Base-by-base conservation (phyloP, 495 filamentous ascomycete genomes). In the Trichoderma orchidacearum region DNA sequence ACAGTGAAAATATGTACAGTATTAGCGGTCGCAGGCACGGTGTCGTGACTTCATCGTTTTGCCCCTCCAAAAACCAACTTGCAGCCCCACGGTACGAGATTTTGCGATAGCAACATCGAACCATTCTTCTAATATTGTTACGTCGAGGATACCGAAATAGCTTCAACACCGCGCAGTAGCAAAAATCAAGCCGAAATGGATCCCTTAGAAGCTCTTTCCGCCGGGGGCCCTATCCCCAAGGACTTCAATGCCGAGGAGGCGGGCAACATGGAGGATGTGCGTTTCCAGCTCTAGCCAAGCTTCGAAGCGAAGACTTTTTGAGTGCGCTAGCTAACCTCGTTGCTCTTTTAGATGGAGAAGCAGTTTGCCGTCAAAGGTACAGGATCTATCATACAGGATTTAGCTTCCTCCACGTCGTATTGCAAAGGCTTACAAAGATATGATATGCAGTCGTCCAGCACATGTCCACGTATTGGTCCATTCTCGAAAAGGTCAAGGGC, bases 351-450 rank as follows among this genome's bases (percentile, higher is more conserved):
- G 89, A 96, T 98, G 67, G 93, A 99, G 80, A 96, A 96, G 78
- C 94, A 97, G 71, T 99, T 99, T 64, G 93, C 94, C 31, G 93
- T 99, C 62, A 97, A 97, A 78, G 87, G 88, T 89, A 64, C 23
- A 75, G 65, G n/a, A 30, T 30, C 7, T 6, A 3, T 45, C 15
- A 45, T 21, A 13, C n/a, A n/a, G n/a, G n/a, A n/a, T n/a, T n/a
- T n/a, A n/a, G n/a, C n/a, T n/a, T n/a, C n/a, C n/a, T n/a, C n/a
- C n/a, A n/a, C n/a, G n/a, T n/a, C n/a, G n/a, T n/a, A n/a, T n/a
- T 8, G 15, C 3, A 54, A 8, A 3, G n/a, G 6, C 18, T 18
- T 27, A 21, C 13, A n/a, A 34, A 11, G 12, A 4, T n/a, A 3
- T 12, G 25, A 17, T 27, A 17, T 25, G 27, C 61, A 92, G 89